Evolutionary conservation across 129 eudicot species (phyloP), one percentile per base, ranked within the genome.

Genomic region (Tagetes erecta): DNA sequence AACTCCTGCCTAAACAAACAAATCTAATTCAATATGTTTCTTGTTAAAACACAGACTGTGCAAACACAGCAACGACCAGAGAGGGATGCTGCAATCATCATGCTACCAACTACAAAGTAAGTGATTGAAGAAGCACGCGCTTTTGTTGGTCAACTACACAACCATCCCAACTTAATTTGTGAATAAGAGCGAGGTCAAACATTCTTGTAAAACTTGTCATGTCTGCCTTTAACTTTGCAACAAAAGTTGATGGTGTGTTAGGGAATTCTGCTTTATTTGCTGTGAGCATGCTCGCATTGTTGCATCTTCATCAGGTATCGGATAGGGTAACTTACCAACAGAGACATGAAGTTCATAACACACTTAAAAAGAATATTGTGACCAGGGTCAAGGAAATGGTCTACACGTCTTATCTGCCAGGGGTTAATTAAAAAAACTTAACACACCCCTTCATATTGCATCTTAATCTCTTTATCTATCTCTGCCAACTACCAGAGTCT

Each of bases 211-310:
- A 78, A 74, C 74, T 85, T 58, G 67, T 86, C 64, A 27, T 86
- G 11, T 89, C 92, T 1, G 69, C 84, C 77, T 71, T 83, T n/a
- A 77, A 73, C 69, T 87, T 86, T 62, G 84, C 90, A 42, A 86
- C 82, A 62, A 83, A 74, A 45, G 70, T 85, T 57, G 88, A 86
- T 10, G 91, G 96, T 39, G 78, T 88, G 37, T 50, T 90, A 8
- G 95, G 96, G 37, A 87, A 92, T 80, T 92, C 95, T 51, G 96
- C 97, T 77, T 74, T 93, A 71, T 76, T 93, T 64, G 89, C 98
- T 37, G 77, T 87, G 27, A 93, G 95, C 92, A 90, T 90, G 95
- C 77, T 93, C 71, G 95, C 89, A 0, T 53, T 90, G 65, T 45
- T 90, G 80, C 98, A 87, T 85, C 83, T 89, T 71, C 90, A 89